These are phyloP conservation scores for Phragmites australis DNA, from an alignment of 176 grass and related monocot species.

Conservation along the genomic window DNA sequence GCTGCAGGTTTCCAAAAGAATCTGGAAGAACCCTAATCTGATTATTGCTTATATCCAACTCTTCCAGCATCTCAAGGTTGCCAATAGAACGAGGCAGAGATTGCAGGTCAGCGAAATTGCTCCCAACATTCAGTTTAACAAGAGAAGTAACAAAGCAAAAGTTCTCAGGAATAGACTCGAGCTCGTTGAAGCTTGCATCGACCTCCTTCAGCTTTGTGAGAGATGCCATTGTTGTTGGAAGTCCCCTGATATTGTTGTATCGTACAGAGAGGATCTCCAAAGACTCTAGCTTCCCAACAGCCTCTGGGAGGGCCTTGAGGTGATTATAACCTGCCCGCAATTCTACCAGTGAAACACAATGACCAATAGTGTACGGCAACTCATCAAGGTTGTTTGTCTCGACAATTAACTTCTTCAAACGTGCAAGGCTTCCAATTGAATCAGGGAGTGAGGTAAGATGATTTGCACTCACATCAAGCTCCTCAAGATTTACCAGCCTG, in stretches of 20 bases:
- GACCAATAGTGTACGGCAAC: slow-evolving; percentile 86
- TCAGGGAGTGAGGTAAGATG: slow-evolving; percentile 72
- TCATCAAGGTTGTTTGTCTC: slow-evolving; percentile 92
- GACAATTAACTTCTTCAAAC: slow-evolving; percentile 70
- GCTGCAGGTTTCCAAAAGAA: slow-evolving; percentile 71
- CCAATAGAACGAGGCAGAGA: slow-evolving; percentile 85
- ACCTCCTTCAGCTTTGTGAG: slow-evolving; percentile 88
- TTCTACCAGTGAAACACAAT: slow-evolving; percentile 76
- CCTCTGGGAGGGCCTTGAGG: slow-evolving; percentile 90
- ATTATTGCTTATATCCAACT: slow-evolving; percentile 97
- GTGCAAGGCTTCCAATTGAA: slow-evolving; percentile 65
- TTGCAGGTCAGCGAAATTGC: slow-evolving; percentile 92
- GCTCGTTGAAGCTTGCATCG: slow-evolving; percentile 91
- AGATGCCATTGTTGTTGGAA: slow-evolving; percentile 98
- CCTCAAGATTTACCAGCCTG: slow-evolving; percentile 78
- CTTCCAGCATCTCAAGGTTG: slow-evolving; percentile 97
- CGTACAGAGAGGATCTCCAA: slow-evolving; percentile 83
- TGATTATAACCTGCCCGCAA: slow-evolving; percentile 84
- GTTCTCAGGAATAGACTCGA: slow-evolving; percentile 89
- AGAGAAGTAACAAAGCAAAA: slow-evolving; percentile 93
- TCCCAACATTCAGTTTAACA: slow-evolving; percentile 81
- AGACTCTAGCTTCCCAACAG: slow-evolving; percentile 83
- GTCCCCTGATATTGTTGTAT: slow-evolving; percentile 88
- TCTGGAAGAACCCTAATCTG: slow-evolving; percentile 93
- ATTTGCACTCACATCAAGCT: slow-evolving; percentile 83